Conservation (phyloP, 2,329 filamentous ascomycete species). For the Phaeosphaeriaceae sp. region DNA sequence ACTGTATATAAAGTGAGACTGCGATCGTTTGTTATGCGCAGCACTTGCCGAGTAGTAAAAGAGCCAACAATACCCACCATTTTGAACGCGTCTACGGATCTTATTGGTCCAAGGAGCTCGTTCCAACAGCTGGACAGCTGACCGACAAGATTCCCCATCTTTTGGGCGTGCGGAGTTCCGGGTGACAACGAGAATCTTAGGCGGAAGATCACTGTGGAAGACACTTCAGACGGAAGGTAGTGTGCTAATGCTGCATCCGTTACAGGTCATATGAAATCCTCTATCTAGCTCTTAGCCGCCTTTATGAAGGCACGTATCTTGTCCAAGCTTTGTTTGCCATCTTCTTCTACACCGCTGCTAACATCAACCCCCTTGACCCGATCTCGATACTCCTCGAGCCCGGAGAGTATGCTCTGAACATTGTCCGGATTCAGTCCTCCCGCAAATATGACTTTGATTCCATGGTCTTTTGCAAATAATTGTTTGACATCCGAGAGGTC, state of each 20-base stretch:
- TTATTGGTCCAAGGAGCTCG: neutral
- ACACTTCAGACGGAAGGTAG: neutral
- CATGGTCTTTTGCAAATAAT: constrained; percentile 70
- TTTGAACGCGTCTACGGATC: neutral
- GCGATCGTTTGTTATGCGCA: constrained; percentile 2
- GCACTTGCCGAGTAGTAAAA: constrained; percentile 16
- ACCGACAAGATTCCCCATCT: neutral
- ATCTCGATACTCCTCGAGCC: constrained; percentile 65
- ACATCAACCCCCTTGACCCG: constrained; percentile 87
- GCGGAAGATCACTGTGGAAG: neutral
- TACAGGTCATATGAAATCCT: too few species aligned
- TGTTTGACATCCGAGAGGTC: constrained; percentile 73
- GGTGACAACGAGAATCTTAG: neutral
- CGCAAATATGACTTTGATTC: constrained; percentile 80
- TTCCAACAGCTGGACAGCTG: neutral
- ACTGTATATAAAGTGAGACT: constrained; percentile 16
- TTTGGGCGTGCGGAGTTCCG: neutral
- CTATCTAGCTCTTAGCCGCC: constrained; percentile 61
- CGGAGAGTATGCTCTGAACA: constrained; percentile 69
- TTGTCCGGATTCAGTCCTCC: constrained; percentile 85
- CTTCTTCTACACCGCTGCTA: constrained; percentile 86
- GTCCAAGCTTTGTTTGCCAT: constrained; percentile 77
- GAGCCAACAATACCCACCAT: neutral
- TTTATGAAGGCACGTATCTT: constrained; percentile 84
- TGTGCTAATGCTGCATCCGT: neutral